These are phyloP conservation scores for Boletus fagicola DNA, from an alignment of 768 basidiomycete genomes.

Conservation along the genomic window DNA sequence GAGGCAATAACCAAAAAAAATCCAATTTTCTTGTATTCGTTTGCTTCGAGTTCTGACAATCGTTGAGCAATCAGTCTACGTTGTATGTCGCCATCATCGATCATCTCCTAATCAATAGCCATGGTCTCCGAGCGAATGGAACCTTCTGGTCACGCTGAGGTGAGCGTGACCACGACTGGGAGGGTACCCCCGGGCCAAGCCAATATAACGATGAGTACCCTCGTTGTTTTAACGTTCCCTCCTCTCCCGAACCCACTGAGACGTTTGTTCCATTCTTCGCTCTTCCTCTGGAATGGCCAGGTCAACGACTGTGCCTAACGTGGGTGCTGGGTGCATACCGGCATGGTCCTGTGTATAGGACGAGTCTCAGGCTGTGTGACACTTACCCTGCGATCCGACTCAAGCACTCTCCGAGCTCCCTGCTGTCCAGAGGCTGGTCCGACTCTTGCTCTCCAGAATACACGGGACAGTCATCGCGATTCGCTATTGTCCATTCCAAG, in stretches of 20 bases:
- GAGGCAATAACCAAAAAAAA: no score
- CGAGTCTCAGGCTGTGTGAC: neutral
- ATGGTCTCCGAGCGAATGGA: neutral
- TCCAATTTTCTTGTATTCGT: no score
- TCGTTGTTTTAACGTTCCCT: neutral
- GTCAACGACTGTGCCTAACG: neutral
- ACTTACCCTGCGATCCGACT: neutral
- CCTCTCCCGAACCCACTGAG: neutral
- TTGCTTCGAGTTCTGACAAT: no score
- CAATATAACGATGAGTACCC: neutral
- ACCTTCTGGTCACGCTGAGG: neutral
- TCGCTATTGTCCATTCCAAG: neutral
- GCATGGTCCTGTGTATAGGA: no score
- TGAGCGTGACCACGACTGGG: conserved; percentile 12
- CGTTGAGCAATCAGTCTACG: neutral
- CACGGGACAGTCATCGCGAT: neutral
- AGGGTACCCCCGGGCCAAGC: conserved; percentile 14
- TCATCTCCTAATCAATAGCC: neutral
- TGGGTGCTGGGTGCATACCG: no score
- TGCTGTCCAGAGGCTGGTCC: no score
- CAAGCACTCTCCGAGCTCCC: neutral
- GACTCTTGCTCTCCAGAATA: neutral
- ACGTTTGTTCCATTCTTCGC: neutral
- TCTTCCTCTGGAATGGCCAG: neutral
- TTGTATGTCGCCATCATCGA: neutral